Conservation (phyloP, 306 rosid genomes). For the Prunus mume region DNA sequence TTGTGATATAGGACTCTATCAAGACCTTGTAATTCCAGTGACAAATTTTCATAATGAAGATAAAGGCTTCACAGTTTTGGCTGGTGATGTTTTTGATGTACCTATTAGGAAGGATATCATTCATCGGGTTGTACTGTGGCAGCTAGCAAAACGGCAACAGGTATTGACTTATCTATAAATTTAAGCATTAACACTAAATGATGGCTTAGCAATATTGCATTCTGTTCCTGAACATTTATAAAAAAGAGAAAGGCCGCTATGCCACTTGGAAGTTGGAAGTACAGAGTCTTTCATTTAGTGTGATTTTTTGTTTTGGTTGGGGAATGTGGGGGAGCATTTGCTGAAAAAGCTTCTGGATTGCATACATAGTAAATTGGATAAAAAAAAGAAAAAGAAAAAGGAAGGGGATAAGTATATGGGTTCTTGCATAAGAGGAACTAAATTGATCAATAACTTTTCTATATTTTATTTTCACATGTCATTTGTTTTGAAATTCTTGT, state of each 20-base stretch:
- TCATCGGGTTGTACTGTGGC: slow-evolving; percentile 93
- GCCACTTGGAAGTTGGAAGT: background rate
- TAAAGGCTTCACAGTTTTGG: slow-evolving; percentile 81
- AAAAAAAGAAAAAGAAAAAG: no score
- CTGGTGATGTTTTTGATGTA: slow-evolving; percentile 90
- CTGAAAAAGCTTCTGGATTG: background rate
- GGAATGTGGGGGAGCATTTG: background rate
- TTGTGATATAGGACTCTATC: slow-evolving; percentile 56
- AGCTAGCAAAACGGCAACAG: slow-evolving; percentile 92
- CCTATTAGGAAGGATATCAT: slow-evolving; percentile 90
- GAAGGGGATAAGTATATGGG: background rate
- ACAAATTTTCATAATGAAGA: slow-evolving; percentile 80
- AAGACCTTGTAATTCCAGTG: slow-evolving; percentile 88
- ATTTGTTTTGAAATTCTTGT: background rate
- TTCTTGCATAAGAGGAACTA: background rate
- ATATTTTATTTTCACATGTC: background rate
- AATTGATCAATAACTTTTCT: background rate
- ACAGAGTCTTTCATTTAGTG: background rate
- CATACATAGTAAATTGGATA: no score
- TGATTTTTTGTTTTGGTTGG: background rate
- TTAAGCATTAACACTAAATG: slow-evolving; percentile 3
- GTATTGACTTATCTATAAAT: slow-evolving; percentile 31
- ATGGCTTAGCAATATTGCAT: background rate
- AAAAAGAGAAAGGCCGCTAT: no score
- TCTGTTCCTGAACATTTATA: background rate